Evolutionary conservation across 768 basidiomycete species (phyloP), one percentile per base, ranked within the genome.

Genomic region (Suillus variegatus): DNA sequence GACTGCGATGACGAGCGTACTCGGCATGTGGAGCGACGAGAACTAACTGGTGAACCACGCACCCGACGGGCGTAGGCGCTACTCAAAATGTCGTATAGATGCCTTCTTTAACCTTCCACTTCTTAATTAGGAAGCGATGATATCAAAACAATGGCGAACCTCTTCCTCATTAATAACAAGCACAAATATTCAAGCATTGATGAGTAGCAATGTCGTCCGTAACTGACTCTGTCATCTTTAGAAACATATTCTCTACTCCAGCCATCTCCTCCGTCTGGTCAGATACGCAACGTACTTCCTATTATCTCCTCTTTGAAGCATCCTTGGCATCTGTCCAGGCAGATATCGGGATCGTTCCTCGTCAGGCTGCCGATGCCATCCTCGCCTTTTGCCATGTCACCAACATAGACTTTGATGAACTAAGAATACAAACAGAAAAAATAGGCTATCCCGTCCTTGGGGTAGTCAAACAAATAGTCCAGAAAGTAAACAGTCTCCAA

Each of bases 381-480:
- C 57, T 67, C 43, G 64, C 70, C 6, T 81, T 76, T 64, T 83
- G 80, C 65, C 60, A 74, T 36, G 70, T 80, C n/a, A 61, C 74
- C 18, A 69, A 80, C 20, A 74, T 84, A 46, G 73, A 82, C 63
- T 78, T 81, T 69, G 72, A 75, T 35, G 71, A 78, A 62, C 73
- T 83, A 54, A 78, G 69, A 57, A 74, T 67, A 56, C 79, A 81
- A 36, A 84, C 80, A 6, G 76, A 76, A 64, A 75, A 69, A 64
- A 83, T 83, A 13, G 82, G 82, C 3, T 82, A 82, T 65, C 82
- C 83, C 1, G 79, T 82, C 3, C 63, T 83, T 43, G 81, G 81
- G 44, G 63, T 84, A 16, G 81, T 83, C 20, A 80, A 78, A 65
- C 82, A 83, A 55, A 72, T 84, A 35, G 82, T 83, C 2, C 75